Evolutionary conservation across 208 protist species (phyloP).

Genomic region (Jaenimonas drosophilae): DNA sequence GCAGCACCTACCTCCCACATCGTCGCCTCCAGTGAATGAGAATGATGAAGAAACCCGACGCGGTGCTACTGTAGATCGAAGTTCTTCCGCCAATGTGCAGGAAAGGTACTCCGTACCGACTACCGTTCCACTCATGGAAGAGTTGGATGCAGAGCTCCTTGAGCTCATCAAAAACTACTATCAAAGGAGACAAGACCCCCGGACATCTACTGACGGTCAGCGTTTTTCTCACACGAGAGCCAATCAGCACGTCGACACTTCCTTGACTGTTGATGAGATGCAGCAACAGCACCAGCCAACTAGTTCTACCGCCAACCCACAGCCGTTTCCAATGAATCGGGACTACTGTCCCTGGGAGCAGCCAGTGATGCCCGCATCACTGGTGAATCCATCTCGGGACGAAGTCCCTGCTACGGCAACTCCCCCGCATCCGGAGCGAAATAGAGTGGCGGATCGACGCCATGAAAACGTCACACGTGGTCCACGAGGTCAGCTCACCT

Average conservation of each 20-base stretch:
- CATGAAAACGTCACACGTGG: no score
- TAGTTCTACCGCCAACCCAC: no score
- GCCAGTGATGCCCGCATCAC: no score
- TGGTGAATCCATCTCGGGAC: no score
- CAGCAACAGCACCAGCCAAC: no score
- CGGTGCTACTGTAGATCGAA: background rate
- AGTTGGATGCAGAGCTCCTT: conserved; percentile 32
- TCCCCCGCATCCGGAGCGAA: no score
- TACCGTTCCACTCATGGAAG: conserved; percentile 14
- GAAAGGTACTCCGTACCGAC: background rate
- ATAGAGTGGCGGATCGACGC: no score
- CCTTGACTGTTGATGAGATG: background rate
- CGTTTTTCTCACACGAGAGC: background rate
- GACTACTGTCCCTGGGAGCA: no score
- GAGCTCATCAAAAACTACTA: conserved; percentile 42
- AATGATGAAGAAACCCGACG: background rate
- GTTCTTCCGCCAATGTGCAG: background rate
- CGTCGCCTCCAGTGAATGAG: background rate
- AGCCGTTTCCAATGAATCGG: no score
- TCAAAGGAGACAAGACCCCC: conserved; percentile 6
- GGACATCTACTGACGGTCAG: background rate
- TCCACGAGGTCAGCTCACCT: no score
- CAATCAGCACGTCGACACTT: background rate
- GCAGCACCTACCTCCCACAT: no score
- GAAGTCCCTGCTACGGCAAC: no score